These are phyloP conservation scores for Neoboletus magnificus DNA, from an alignment of 768 basidiomycete species.

Conservation along the genomic window DNA sequence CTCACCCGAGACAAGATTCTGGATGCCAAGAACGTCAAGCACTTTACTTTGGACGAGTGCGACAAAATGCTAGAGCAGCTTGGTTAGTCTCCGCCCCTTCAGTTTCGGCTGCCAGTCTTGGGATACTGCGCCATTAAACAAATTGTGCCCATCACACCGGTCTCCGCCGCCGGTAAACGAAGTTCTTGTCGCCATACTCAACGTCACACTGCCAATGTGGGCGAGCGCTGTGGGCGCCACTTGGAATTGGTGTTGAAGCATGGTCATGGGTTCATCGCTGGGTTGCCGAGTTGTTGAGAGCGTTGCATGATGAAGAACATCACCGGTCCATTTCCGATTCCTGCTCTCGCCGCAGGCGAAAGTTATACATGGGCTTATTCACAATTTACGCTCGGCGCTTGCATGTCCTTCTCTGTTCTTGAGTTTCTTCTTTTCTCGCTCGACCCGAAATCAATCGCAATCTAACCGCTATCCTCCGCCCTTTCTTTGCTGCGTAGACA, in stretches of 20 bases:
- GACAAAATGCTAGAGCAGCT: constrained; percentile 99
- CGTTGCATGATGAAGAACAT: constrained; percentile 34
- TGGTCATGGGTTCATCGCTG: constrained; percentile 35
- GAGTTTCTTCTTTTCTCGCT: constrained; percentile 52
- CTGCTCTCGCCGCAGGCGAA: constrained; percentile 30
- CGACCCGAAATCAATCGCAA: constrained; percentile 46
- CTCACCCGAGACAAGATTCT: constrained; percentile 93
- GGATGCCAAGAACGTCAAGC: constrained; percentile 95
- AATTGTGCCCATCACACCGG: constrained; percentile 44
- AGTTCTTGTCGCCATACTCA: constrained; percentile 37
- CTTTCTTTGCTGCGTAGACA: constrained; percentile 70
- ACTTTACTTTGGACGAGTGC: constrained; percentile 99
- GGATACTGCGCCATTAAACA: constrained; percentile 42
- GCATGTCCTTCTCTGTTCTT: constrained; percentile 31
- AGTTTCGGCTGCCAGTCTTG: constrained; percentile 59
- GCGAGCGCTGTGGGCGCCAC: constrained; percentile 38
- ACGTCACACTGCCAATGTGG: constrained; percentile 40
- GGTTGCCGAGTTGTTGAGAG: constrained; percentile 39
- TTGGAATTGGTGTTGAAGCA: constrained; percentile 38
- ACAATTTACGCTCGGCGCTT: constrained; percentile 14
- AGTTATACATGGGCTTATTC: constrained; percentile 15
- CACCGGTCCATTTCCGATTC: constrained; percentile 33
- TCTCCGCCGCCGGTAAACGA: constrained; percentile 28
- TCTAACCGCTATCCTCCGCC: constrained; percentile 63
- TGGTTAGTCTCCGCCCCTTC: constrained; percentile 85